phyloP scores from a whole-genome alignment of 257 asterid species.

The Scutellaria barbata region DNA sequence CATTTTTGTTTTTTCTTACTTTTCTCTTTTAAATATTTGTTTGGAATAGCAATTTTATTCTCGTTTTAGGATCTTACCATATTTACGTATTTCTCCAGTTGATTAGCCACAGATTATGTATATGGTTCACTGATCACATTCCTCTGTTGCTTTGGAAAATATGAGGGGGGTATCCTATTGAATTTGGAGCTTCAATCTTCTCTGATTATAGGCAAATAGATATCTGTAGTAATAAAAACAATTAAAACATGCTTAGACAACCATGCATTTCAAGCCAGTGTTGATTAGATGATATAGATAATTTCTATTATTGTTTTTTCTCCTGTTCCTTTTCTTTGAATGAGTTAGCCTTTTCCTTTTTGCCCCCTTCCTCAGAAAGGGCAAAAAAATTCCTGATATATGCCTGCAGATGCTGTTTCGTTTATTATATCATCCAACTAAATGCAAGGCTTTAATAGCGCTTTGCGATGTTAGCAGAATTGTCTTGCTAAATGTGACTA shows the following conservation, averaged over 20 bases:
- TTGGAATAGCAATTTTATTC: slow-evolving; percentile 17
- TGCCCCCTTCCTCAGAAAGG: too few relatives aligned
- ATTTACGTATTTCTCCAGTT: background rate
- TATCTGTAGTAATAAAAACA: background rate
- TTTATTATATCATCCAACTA: slow-evolving; percentile 17
- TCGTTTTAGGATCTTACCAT: background rate
- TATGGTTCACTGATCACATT: slow-evolving; percentile 20
- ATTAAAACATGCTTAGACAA: too few relatives aligned
- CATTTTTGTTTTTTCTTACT: slow-evolving; percentile 13
- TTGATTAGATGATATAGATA: too few relatives aligned
- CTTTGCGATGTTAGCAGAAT: background rate
- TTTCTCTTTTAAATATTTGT: background rate
- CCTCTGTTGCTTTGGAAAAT: slow-evolving; percentile 11
- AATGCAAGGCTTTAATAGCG: slow-evolving; percentile 8
- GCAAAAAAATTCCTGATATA: background rate
- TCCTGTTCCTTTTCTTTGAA: too few relatives aligned
- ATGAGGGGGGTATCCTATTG: background rate
- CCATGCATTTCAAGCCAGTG: too few relatives aligned
- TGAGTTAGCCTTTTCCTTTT: too few relatives aligned
- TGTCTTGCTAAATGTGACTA: background rate
- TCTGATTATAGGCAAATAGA: background rate
- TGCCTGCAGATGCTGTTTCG: slow-evolving; percentile 1
- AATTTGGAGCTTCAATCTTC: slow-evolving; percentile 1
- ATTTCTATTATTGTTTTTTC: too few relatives aligned
- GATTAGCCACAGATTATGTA: background rate